Base-by-base conservation (phyloP, 208 protist genomes). In the Vickermania spadyakhi region DNA sequence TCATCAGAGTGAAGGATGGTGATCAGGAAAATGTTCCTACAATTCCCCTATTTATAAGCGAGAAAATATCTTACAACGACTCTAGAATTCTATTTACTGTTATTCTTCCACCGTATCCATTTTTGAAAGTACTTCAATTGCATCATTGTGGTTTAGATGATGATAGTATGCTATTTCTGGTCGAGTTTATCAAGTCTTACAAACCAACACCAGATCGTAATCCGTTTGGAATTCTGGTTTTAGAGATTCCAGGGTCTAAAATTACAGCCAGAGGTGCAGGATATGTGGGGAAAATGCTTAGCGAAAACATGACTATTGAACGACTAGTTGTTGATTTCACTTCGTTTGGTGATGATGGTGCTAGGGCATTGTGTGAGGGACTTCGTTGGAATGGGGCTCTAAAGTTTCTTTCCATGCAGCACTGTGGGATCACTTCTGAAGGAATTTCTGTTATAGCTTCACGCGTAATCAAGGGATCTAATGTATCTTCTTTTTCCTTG, bases 361-460 rank as follows among this genome's bases (percentile, higher is more conserved):
- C 73, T 26, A 63, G 62, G 14, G 69, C 68, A 21, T 67, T 96
- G 21, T 80, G 79, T 64, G 73, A 75, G 31, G 82, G 72, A 2
- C 60, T 94, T 2, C 70, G 77, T n/a, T 96, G 90, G 87, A 96
- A 94, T 67, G 77, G 69, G 23, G 77, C 75, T 3, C 28, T 96
- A 18, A 56, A 66, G 13, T 49, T 74, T 0, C 74, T 96, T 25
- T 92, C 85, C 7, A 29, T 96, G 52, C 74, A 96, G 57, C 87
- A 94, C 63, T 94, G 87, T 65, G 62, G 52, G 3, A 73, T 96
- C 18, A 70, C 58, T 26, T 7, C 60, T 1, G 49, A 42, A 21
- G 85, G 84, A 13, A 85, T 76, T 1, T 57, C 62, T 13, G 51
- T 64, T n/a, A 62, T 93, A 1, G 79, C 83, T 2, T 70, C 79